Conservation (phyloP, 257 asterid species). For the Ophiorrhiza pumila region DNA sequence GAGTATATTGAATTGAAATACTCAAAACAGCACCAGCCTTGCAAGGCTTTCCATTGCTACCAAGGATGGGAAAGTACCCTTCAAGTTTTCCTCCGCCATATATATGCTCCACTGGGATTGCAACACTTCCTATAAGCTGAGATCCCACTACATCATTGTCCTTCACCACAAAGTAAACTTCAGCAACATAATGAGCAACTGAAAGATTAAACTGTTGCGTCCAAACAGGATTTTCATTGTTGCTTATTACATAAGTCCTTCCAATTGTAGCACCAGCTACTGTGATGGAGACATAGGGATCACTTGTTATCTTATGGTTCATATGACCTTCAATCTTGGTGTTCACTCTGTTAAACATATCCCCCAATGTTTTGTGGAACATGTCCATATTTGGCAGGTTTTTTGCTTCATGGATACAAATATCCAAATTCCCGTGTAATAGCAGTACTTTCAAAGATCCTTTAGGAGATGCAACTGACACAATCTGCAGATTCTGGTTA, state of each 20-base stretch:
- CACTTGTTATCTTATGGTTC: constrained; percentile 77
- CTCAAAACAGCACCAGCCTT: constrained; percentile 84
- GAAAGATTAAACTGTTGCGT: constrained; percentile 79
- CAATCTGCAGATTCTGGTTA: constrained; percentile 50
- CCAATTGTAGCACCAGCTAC: constrained; percentile 70
- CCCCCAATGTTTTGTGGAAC: constrained; percentile 92
- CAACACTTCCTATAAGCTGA: constrained; percentile 82
- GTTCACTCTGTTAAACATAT: constrained; percentile 68
- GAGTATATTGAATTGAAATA: constrained; percentile 60
- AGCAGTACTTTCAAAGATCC: constrained; percentile 64
- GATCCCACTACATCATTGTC: constrained; percentile 90
- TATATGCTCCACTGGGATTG: constrained; percentile 79
- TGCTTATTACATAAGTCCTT: constrained; percentile 82
- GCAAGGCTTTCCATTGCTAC: constrained; percentile 69
- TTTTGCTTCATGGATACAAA: constrained; percentile 81
- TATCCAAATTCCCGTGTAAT: constrained; percentile 85
- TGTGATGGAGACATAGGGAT: constrained; percentile 75
- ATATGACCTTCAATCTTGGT: constrained; percentile 78
- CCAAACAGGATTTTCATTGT: constrained; percentile 88
- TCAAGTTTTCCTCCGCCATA: constrained; percentile 63
- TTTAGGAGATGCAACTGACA: constrained; percentile 49
- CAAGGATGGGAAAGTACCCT: constrained; percentile 75
- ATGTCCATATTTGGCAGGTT: constrained; percentile 99
- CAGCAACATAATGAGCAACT: constrained; percentile 84
- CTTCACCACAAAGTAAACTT: constrained; percentile 80